Evolutionary conservation across 2,329 filamentous ascomycete genomes (phyloP).

Genomic region (Cladosporium velox): DNA sequence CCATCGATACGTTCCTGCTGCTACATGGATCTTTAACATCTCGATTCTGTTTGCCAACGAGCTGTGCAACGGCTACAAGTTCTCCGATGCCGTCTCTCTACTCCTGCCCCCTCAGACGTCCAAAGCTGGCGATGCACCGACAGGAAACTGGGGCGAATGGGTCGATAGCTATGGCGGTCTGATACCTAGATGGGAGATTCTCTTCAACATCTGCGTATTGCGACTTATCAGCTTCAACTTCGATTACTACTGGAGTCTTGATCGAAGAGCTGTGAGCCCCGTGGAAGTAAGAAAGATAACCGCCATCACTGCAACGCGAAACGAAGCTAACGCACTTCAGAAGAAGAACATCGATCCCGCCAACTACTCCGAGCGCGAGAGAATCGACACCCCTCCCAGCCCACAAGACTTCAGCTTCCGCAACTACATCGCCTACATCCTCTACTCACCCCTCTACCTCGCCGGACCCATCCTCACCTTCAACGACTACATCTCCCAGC

Average conservation of each 20-base stretch:
- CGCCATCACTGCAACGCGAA: background rate
- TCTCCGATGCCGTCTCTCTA: conserved; percentile 61
- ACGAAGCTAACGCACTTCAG: conserved; percentile 69
- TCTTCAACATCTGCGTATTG: conserved; percentile 94
- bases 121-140: conserved; percentile 38
- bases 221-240: conserved; percentile 95
- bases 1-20: conserved; percentile 67
- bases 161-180: conserved; percentile 80
- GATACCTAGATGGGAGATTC: conserved; percentile 90
- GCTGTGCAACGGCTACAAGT: conserved; percentile 73
- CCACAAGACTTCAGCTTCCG: conserved; percentile 72
- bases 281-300: conserved; percentile 73
- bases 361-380: conserved; percentile 83
- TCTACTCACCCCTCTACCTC: conserved; percentile 92
- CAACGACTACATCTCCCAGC: conserved; percentile 94
- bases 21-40: conserved; percentile 90
- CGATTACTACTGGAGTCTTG: conserved; percentile 91
- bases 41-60: conserved; percentile 87
- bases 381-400: conserved; percentile 74
- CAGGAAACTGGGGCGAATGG: conserved; percentile 63
- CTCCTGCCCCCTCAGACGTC: conserved; percentile 48
- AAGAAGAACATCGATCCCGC: conserved; percentile 95
- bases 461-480: conserved; percentile 93
- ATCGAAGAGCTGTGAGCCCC: conserved; percentile 63
- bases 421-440: conserved; percentile 84